Base-by-base conservation (phyloP, 495 filamentous ascomycete genomes). In the Daldinia childiae region DNA sequence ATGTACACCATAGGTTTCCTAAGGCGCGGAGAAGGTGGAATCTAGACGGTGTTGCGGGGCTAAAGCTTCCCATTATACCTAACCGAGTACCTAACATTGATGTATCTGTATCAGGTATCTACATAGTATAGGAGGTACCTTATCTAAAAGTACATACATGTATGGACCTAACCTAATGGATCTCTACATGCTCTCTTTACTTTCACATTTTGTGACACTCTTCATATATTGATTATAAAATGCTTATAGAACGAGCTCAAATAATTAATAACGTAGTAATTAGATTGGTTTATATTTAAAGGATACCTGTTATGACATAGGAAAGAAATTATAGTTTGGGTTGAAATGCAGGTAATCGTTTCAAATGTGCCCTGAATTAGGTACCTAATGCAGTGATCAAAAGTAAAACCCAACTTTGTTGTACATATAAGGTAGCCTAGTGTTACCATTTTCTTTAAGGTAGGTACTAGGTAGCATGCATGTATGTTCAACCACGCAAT, bases 21-120 rank as follows among this genome's bases (percentile, higher is more conserved):
- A 24, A 24, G 17, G 17, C 43, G 8, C 17, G 9, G 43, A 48
- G 43, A 48, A 48, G 43, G 43, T 48, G 43, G 43, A 48, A 48
- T 48, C 19, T 48, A 24, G 43, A 24, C 43, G 19, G 43, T 11
- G 43, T 48, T 48, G 43, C 43, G 43, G 43, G 43, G 43, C 43
- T 48, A 48, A 48, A 48, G 43, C 43, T 48, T 48, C 17, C 19
- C 19, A 48, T 48, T 48, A 19, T 24, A 48, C 43, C 43, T 48
- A 48, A 48, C 43, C 43, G 9, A 21, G 19, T 17, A 45, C 17
- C n/a, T 45, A 45, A 9, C 17, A 3, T 30, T 6, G 21, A 45
- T 17, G 32, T 48, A 48, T 17, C 39, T 41, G 2, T n/a, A 48
- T 9, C 17, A 27, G 0, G 3, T 27, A 27, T 4, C 26, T 21